phyloP scores from a whole-genome alignment of 345 rosid genomes.

The Noccaea caerulescens region DNA sequence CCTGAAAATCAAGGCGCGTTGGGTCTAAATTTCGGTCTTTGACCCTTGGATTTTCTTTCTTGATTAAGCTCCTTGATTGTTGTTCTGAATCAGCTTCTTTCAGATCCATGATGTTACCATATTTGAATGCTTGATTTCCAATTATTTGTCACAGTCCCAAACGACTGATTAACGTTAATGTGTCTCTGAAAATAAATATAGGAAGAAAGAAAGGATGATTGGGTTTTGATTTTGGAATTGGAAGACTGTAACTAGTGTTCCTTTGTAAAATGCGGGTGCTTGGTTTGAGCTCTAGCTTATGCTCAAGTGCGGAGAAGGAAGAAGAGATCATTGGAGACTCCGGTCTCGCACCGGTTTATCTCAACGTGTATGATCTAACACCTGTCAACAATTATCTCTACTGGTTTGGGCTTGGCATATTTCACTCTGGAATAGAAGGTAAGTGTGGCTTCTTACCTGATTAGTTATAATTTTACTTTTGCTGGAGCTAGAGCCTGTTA shows the following conservation, averaged over 20 bases:
- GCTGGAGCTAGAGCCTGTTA: too few species aligned
- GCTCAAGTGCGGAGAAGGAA: constrained; percentile 55
- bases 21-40: not conserved
- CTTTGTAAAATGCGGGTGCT: constrained; percentile 70
- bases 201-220: constrained; percentile 7
- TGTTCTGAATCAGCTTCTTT: not conserved
- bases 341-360: constrained; percentile 55
- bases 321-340: constrained; percentile 43
- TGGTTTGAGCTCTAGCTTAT: constrained; percentile 58
- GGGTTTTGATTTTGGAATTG: constrained; percentile 10
- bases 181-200: not conserved
- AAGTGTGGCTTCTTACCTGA: constrained; percentile 21
- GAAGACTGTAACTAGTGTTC: not conserved
- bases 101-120: not conserved
- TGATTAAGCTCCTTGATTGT: not conserved
- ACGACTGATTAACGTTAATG: not conserved
- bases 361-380: constrained; percentile 95
- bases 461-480: not conserved
- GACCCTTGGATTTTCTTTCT: not conserved
- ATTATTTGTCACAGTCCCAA: not conserved
- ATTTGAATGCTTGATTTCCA: not conserved
- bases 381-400: constrained; percentile 89
- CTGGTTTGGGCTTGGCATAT: constrained; percentile 91
- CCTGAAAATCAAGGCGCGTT: not conserved
- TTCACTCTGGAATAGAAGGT: constrained; percentile 98